phyloP scores from a whole-genome alignment of 176 grass and related monocot species.

The sorghum (Sorghum bicolor) region Sorghum_bicolor_NCBIv3 NC_012873.2:15850001-15850500 shows the following conservation, averaged over 20 bases:
- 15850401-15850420: constrained; percentile 20
- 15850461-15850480: constrained; percentile 33
- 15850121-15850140: too few species aligned
- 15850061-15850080: too few species aligned
- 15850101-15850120: too few species aligned
- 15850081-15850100: too few species aligned
- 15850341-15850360: neutral
- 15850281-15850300: constrained; percentile 71
- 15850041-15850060: too few species aligned
- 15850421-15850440: constrained; percentile 29
- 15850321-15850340: neutral
- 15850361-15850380: neutral
- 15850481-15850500: constrained; percentile 50
- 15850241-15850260: constrained; percentile 79
- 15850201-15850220: constrained; percentile 56
- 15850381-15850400: neutral
- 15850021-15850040: too few species aligned
- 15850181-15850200: constrained; percentile 58
- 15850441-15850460: constrained; percentile 29
- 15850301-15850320: constrained; percentile 68
- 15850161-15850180: constrained; percentile 19
- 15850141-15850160: constrained; percentile 31
- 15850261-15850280: constrained; percentile 90
- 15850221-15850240: constrained; percentile 76
- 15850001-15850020: too few species aligned